phyloP scores from a whole-genome alignment of 345 rosid genomes.

The Eucalyptus decipiens region DNA sequence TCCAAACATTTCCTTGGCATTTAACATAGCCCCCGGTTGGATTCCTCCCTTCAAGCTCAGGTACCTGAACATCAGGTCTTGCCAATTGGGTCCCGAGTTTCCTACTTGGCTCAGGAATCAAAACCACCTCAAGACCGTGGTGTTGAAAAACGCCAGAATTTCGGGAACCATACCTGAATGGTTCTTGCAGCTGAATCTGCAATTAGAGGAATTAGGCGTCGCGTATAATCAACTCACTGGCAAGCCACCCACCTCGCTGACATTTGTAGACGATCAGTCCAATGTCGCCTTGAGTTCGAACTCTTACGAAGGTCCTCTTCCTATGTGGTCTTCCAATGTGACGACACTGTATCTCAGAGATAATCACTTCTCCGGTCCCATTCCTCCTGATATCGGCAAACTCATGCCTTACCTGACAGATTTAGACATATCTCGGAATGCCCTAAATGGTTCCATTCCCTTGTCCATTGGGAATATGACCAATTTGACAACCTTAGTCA shows the following conservation, averaged over 20 bases:
- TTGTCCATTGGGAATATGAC: background rate
- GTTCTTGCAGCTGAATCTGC: background rate
- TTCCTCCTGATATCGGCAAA: background rate
- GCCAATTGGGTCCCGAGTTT: background rate
- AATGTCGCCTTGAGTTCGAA: background rate
- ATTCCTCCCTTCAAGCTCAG: background rate
- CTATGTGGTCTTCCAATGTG: background rate
- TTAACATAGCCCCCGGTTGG: background rate
- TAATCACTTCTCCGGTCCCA: background rate
- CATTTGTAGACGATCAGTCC: background rate
- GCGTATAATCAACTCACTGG: background rate
- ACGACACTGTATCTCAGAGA: background rate
- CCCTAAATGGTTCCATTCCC: background rate
- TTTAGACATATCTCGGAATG: background rate
- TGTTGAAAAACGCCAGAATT: background rate
- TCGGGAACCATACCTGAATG: background rate
- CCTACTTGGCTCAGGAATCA: conserved; percentile 11
- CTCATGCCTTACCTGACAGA: background rate
- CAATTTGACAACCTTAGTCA: background rate
- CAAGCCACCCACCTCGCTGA: background rate
- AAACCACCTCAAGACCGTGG: conserved; percentile 6
- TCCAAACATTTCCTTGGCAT: background rate
- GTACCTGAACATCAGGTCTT: background rate
- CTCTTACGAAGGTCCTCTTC: background rate
- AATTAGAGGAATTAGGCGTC: background rate